Base-by-base conservation (phyloP, 768 basidiomycete genomes). In the Boletus barrowsii region DNA sequence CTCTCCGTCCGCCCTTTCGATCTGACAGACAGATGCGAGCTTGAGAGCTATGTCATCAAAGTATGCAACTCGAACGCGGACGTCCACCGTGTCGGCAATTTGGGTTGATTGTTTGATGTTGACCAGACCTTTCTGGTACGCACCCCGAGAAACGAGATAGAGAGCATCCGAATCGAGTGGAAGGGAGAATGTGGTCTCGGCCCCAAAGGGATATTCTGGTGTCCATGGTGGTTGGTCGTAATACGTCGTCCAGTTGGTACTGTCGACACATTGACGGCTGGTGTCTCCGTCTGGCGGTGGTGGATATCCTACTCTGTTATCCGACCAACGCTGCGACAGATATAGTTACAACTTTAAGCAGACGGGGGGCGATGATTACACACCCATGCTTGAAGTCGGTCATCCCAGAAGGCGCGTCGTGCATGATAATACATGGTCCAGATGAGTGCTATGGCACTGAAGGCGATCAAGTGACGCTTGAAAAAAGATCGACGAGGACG, bases 141-240 rank as follows among this genome's bases (percentile, higher is more conserved):
- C 42, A 14, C 74, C 74, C 35, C 59, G 68, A 44, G 74, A 58
- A 13, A 68, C 7, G 26, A 75, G 54, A 46, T 60, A 71, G 42
- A 74, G 57, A 7, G 43, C 54, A 36, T 74, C 69, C 10, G 68
- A 59, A 30, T 66, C 46, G 37, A 65, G 35, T 13, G 74, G 70
- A 14, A 75, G 69, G 18, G 64, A 56, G 54, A 74, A 62, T 2
- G 49, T 39, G 10, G 61, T 47, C 44, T 65, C 62, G 2, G 71
- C 68, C n/a, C 68, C 67, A 26, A 62, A 56, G 18, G 58, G 65
- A 29, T 59, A 51, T 3, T 57, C 54, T 4, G 26, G 22, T 2
- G 60, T 18, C 70, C 68, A 72, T 3, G 51, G 13, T 3, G 70
- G 70, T 0, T 39, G 49, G 13, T 72, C 62, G 32, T 62, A 58